A percentile compares a stretch with the other conserved stretches of the same genome.
These are phyloP conservation scores for Boehmeria nivea DNA, from an alignment of 306 rosid genomes.

Conservation along the genomic window DNA sequence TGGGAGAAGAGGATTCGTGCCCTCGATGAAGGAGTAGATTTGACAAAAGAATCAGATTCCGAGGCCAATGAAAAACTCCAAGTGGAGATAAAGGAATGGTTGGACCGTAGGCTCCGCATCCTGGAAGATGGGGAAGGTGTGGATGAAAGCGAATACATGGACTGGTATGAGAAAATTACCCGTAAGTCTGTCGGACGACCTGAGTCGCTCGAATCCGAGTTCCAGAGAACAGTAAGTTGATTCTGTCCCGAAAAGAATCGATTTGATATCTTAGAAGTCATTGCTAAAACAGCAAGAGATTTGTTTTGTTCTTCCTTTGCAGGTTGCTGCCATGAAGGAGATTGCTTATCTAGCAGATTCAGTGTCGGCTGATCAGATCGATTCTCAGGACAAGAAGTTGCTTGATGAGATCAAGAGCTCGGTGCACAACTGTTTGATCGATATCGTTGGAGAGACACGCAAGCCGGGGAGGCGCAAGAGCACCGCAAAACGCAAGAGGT, in stretches of 20 bases:
- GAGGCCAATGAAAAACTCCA: slow-evolving; percentile 44
- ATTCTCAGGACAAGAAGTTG: slow-evolving; percentile 45
- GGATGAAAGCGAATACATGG: slow-evolving; percentile 51
- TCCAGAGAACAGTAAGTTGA: slow-evolving; percentile 58
- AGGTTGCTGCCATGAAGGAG: slow-evolving; percentile 71
- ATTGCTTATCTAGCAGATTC: slow-evolving; percentile 53
- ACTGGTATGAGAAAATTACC: slow-evolving; percentile 61
- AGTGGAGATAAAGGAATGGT: slow-evolving; percentile 54
- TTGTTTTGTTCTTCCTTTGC: slow-evolving; percentile 6
- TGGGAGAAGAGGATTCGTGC: slow-evolving; percentile 75
- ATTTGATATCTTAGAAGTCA: background rate
- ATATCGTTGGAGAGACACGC: slow-evolving; percentile 50
- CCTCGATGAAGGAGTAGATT: slow-evolving; percentile 52
- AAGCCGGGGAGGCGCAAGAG: slow-evolving; percentile 39
- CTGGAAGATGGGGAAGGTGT: slow-evolving; percentile 30
- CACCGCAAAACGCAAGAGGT: slow-evolving; percentile 53
- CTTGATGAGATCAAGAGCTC: slow-evolving; percentile 54
- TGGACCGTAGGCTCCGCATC: slow-evolving; percentile 38
- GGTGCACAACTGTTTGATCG: slow-evolving; percentile 52
- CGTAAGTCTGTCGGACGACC: slow-evolving; percentile 59
- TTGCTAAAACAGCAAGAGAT: too few relatives aligned
- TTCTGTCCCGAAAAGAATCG: background rate
- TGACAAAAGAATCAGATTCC: slow-evolving; percentile 21
- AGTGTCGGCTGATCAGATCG: slow-evolving; percentile 55
- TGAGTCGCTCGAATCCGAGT: slow-evolving; percentile 69